phyloP scores from a whole-genome alignment of 116 monocot species.

The Dioscorea cayenensis region DNA sequence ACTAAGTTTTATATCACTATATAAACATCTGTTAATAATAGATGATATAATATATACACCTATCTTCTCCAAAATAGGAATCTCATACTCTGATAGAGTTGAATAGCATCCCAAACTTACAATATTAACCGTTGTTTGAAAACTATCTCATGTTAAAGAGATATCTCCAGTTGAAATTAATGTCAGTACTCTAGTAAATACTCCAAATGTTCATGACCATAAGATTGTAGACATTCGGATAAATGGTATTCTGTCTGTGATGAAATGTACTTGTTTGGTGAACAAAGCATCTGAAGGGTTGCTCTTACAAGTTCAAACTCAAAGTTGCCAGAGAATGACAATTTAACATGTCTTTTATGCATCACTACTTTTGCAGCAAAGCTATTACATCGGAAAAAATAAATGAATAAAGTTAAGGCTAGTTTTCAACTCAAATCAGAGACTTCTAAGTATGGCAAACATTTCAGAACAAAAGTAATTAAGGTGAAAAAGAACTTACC shows the following conservation, averaged over 20 bases:
- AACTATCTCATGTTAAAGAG: constrained; percentile 27
- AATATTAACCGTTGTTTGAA: constrained; percentile 33
- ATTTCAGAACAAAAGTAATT: neutral
- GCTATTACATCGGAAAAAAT: constrained; percentile 17
- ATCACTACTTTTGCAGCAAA: constrained; percentile 37
- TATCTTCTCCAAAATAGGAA: constrained; percentile 28
- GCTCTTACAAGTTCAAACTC: constrained; percentile 54
- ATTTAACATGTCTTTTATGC: constrained; percentile 20
- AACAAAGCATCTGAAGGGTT: constrained; percentile 53
- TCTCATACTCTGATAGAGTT: constrained; percentile 34
- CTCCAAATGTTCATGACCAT: constrained; percentile 17
- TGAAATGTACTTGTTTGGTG: constrained; percentile 71
- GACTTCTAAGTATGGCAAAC: neutral
- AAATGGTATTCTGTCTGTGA: constrained; percentile 30
- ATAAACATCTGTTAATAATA: constrained; percentile 45
- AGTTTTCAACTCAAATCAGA: neutral
- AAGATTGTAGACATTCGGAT: constrained; percentile 19
- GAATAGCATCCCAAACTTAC: constrained; percentile 46
- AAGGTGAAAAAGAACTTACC: constrained; percentile 15
- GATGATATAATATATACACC: constrained; percentile 34
- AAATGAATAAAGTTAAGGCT: neutral
- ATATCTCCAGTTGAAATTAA: constrained; percentile 20
- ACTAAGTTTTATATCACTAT: constrained; percentile 30
- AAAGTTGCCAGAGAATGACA: constrained; percentile 11
- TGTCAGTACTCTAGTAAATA: constrained; percentile 28